These are phyloP conservation scores for Leccinum laetum DNA, from an alignment of 1,284 basidiomycete genomes.

Conservation along the genomic window DNA sequence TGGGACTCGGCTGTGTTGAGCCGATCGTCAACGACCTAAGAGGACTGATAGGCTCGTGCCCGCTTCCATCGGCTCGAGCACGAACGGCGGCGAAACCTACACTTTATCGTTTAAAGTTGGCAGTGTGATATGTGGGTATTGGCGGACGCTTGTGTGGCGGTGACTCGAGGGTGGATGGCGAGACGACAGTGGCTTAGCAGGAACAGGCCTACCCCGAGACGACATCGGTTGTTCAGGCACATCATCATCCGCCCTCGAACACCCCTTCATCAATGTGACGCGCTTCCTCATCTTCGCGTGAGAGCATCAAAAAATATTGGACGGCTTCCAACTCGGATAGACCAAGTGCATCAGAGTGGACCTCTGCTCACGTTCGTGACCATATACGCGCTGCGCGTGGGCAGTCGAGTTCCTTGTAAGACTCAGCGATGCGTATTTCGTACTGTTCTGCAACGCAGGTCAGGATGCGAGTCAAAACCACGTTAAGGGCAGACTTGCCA, in stretches of 20 bases:
- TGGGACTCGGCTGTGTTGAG: not conserved
- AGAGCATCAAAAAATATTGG: conserved; percentile 85
- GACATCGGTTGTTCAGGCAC: conserved; percentile 19
- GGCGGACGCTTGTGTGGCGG: conserved; percentile 1
- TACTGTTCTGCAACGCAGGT: conserved; percentile 48
- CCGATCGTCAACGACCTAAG: conserved; percentile 12
- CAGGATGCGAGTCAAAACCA: not conserved
- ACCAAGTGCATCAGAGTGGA: conserved; percentile 61
- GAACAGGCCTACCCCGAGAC: conserved; percentile 7
- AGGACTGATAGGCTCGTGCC: conserved; percentile 31
- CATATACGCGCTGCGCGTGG: conserved; percentile 38
- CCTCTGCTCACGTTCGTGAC: conserved; percentile 56
- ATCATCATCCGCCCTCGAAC: conserved; percentile 57
- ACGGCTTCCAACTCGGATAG: conserved; percentile 78
- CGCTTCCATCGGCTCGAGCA: conserved; percentile 44
- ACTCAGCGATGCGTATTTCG: conserved; percentile 67
- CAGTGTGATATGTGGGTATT: conserved; percentile 26
- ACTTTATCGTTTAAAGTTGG: conserved; percentile 42
- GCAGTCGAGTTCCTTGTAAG: conserved; percentile 48
- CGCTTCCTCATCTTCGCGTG: conserved; percentile 69
- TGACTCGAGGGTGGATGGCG: conserved; percentile 9
- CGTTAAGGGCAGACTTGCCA: conserved; percentile 20
- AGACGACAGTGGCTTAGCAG: conserved; percentile 6
- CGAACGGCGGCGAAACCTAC: conserved; percentile 35
- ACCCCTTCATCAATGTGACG: conserved; percentile 47